Percentiles rank a stretch among this genome's conserved stretches.
Conservation (phyloP, 768 basidiomycete species). For the Lactarius hengduanensis region DNA sequence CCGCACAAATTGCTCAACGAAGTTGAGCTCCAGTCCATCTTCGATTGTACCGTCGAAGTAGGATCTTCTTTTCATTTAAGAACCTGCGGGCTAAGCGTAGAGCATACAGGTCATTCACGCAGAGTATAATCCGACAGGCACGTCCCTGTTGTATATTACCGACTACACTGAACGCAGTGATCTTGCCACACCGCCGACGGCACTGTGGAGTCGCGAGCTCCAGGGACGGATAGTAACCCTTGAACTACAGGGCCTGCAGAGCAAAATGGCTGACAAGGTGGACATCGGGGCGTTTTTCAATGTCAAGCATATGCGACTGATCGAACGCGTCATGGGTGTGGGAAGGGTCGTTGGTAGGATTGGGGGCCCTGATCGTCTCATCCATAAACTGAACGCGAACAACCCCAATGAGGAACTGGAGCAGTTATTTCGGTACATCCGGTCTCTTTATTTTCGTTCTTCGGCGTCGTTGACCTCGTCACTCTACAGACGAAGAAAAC, state of each 20-base stretch:
- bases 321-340: constrained; percentile 17
- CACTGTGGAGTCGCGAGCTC: constrained; percentile 15
- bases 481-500: constrained; percentile 16
- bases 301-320: constrained; percentile 25
- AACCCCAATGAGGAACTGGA: constrained; percentile 22
- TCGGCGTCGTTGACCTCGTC: neutral
- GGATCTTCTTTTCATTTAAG: neutral
- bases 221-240: constrained; percentile 20
- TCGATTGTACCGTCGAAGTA: constrained; percentile 29
- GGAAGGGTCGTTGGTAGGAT: constrained; percentile 21
- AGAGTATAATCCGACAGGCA: constrained; percentile 17
- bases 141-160: constrained; percentile 24
- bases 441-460: neutral
- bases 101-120: constrained; percentile 22
- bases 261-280: constrained; percentile 22
- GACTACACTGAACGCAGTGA: constrained; percentile 27
- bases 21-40: constrained; percentile 17
- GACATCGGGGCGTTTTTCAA: constrained; percentile 22
- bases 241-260: constrained; percentile 26
- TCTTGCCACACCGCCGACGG: constrained; percentile 14
- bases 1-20: constrained; percentile 24
- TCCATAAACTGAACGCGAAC: constrained; percentile 21
- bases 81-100: neutral
- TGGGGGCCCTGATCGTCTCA: constrained; percentile 28
- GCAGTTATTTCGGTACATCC: constrained; percentile 18